These are phyloP conservation scores for Monilinia fructigena DNA, from an alignment of 2,329 filamentous ascomycete genomes.

Conservation along the genomic window DNA sequence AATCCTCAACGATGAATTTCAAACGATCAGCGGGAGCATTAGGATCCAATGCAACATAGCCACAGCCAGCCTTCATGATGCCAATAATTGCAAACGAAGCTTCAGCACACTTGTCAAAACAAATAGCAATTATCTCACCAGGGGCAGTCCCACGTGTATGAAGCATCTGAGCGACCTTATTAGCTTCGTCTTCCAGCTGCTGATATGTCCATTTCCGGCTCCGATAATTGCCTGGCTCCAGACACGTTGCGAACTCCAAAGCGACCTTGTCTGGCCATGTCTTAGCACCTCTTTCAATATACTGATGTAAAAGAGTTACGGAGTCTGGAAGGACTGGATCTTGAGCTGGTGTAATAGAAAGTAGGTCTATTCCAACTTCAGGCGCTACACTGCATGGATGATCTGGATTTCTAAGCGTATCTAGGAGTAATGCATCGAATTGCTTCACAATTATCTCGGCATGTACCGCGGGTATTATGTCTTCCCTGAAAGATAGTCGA, in stretches of 20 bases:
- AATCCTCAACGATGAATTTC: slow-evolving; percentile 54
- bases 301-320: slow-evolving; percentile 67
- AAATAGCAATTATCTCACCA: slow-evolving; percentile 49
- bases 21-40: slow-evolving; percentile 41
- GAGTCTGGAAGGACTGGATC: slow-evolving; percentile 54
- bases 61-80: slow-evolving; percentile 42
- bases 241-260: slow-evolving; percentile 68
- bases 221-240: slow-evolving; percentile 48
- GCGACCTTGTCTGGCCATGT: slow-evolving; percentile 60
- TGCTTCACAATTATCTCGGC: slow-evolving; percentile 66
- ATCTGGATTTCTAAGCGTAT: slow-evolving; percentile 54
- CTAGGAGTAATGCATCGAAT: slow-evolving; percentile 64
- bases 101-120: slow-evolving; percentile 43
- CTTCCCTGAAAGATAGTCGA: slow-evolving; percentile 63
- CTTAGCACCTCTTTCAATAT: slow-evolving; percentile 65
- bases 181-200: slow-evolving; percentile 69
- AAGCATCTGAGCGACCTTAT: slow-evolving; percentile 69
- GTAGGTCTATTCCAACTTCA: slow-evolving; percentile 44
- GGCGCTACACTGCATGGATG: slow-evolving; percentile 36
- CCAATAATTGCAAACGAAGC: slow-evolving; percentile 42
- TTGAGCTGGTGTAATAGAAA: slow-evolving; percentile 66
- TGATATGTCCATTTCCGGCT: slow-evolving; percentile 68
- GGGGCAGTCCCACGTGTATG: slow-evolving; percentile 47
- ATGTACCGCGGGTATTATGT: slow-evolving; percentile 67
- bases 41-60: slow-evolving; percentile 44